Base-by-base conservation (phyloP, 306 rosid species). In the Pueraria montana region DNA sequence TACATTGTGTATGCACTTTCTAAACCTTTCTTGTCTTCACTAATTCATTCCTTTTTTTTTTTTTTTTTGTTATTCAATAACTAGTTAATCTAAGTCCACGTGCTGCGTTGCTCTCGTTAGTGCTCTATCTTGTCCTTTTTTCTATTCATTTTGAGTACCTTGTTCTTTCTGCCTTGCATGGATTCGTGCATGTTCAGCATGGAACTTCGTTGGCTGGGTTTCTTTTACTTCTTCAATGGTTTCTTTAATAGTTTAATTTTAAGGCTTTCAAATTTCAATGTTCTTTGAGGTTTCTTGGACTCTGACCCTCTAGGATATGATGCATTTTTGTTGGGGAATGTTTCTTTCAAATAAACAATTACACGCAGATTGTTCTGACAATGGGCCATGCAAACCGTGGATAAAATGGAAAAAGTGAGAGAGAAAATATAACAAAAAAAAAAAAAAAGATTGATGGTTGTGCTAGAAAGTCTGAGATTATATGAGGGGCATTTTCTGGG, bases 1-100 rank as follows among this genome's bases (percentile, higher is more conserved):
- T 89, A 88, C 78, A 89, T 93, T 71, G 97, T 93, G 97, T 93
- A 91, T 61, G 70, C 45, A 2, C 45, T 64, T 32, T 64, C 17
- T 14, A 14, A 62, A 32, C 70, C 45, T 64, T 64, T 32, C 11
- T 2, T 32, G 5, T 63, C 43, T 27, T 63, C 21, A 63, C 43
- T 63, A 6, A 0, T 12, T 23, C 8, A 23, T 58, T 58, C 16
- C 11, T 21, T n/a, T 12, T 16, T 8, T 36, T 36, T n/a, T 32
- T 10, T 56, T 20, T n/a, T n/a, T n/a, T n/a, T n/a, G n/a, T 18
- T 20, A 23, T 21, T 49, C 4, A 20, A 18, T 20, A 55, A 21
- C 12, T n/a, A 16, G 11, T n/a, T n/a, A 53, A 53, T 55, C 62
- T 55, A 3, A 8, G 13, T 3, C 6, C 63, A 56, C 9, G 27